These are phyloP conservation scores for Protomyces inundatus DNA, from an alignment of 1,139 yeast species.

Conservation along the genomic window DNA sequence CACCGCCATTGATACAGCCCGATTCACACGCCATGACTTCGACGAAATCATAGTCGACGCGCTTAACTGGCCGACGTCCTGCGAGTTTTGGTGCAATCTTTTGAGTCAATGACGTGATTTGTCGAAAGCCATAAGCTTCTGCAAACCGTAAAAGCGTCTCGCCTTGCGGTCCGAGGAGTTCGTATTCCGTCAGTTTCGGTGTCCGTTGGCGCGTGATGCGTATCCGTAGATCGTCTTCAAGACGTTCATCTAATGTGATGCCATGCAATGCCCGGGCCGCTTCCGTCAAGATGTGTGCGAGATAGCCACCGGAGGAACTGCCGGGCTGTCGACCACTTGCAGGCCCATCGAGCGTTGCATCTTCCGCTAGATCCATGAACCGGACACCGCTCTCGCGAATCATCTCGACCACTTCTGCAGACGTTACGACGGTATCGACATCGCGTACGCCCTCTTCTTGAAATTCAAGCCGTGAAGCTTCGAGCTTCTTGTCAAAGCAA, in stretches of 20 bases:
- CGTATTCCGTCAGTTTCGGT: constrained; percentile 65
- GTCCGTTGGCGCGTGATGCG: constrained; percentile 56
- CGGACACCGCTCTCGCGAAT: constrained; percentile 40
- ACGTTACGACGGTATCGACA: constrained; percentile 91
- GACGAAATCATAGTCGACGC: constrained; percentile 68
- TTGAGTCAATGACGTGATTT: constrained; percentile 87
- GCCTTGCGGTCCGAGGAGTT: constrained; percentile 44
- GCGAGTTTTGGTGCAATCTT: constrained; percentile 49
- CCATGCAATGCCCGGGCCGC: constrained; percentile 26
- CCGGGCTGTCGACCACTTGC: constrained; percentile 75
- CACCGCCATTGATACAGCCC: constrained; percentile 97
- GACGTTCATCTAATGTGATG: constrained; percentile 4
- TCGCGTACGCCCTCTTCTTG: constrained; percentile 46
- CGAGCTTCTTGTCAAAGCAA: constrained; percentile 92
- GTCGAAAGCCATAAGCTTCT: constrained; percentile 42
- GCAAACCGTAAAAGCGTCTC: constrained; percentile 33
- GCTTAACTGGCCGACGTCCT: constrained; percentile 47
- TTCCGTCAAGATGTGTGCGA: constrained; percentile 38
- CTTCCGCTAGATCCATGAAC: constrained; percentile 23
- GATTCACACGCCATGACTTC: constrained; percentile 98
- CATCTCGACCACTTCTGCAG: constrained; percentile 75
- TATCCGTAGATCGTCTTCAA: constrained; percentile 33
- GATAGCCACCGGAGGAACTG: constrained; percentile 77
- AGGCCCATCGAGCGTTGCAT: constrained; percentile 36
- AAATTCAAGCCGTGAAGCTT: constrained; percentile 79